Evolutionary conservation across 768 basidiomycete species (phyloP).

Genomic region (Pulveroboletus sp.): DNA sequence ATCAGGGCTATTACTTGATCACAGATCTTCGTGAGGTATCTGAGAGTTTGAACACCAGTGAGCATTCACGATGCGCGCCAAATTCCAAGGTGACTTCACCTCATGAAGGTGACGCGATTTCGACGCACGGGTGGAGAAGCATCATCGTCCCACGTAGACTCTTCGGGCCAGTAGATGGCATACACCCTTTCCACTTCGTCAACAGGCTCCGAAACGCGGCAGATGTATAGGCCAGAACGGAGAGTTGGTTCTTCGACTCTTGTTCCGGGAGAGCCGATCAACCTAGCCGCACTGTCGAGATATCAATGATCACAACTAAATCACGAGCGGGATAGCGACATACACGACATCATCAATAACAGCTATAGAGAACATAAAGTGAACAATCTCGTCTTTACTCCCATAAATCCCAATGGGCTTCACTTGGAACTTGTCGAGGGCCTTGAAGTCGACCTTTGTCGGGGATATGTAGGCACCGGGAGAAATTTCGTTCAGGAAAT

Average conservation of each 20-base stretch:
- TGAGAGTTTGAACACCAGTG: slow-evolving; percentile 14
- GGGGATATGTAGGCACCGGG: slow-evolving; percentile 52
- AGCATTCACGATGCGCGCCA: neutral
- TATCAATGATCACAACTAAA: neutral
- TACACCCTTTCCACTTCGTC: slow-evolving; percentile 29
- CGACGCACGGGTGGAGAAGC: slow-evolving; percentile 42
- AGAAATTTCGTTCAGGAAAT: slow-evolving; percentile 43
- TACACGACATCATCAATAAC: slow-evolving; percentile 39
- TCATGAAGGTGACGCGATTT: slow-evolving; percentile 58
- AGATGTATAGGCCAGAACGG: slow-evolving; percentile 49
- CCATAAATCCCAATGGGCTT: slow-evolving; percentile 57
- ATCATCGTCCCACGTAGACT: slow-evolving; percentile 51
- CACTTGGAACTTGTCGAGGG: slow-evolving; percentile 41
- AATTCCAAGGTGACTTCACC: slow-evolving; percentile 30
- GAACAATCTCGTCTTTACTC: slow-evolving; percentile 45
- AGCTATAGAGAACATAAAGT: slow-evolving; percentile 38
- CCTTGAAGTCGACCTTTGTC: slow-evolving; percentile 54
- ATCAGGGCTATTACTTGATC: slow-evolving; percentile 51
- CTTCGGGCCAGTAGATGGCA: slow-evolving; percentile 60
- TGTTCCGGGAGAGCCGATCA: slow-evolving; percentile 4
- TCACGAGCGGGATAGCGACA: slow-evolving; percentile 12
- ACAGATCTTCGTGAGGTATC: slow-evolving; percentile 55
- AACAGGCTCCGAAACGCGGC: slow-evolving; percentile 18
- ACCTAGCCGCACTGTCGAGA: slow-evolving; percentile 8
- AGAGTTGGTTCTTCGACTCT: slow-evolving; percentile 24